Conservation (phyloP, 1,284 basidiomycete genomes). For the Ustilago sp. region DNA sequence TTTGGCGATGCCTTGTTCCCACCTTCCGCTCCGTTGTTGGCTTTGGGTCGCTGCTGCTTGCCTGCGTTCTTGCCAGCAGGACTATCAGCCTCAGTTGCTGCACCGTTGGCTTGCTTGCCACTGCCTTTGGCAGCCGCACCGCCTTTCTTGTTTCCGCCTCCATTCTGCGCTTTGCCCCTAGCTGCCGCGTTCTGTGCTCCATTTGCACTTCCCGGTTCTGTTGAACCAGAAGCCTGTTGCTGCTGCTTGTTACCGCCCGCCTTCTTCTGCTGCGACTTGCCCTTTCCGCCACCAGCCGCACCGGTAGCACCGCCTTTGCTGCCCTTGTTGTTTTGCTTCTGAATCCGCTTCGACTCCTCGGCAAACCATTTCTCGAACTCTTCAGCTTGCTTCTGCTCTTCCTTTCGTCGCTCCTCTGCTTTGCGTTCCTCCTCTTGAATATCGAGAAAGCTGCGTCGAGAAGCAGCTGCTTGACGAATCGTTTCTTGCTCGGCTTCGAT, state of each 20-base stretch:
- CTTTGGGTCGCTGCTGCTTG: constrained; percentile 3
- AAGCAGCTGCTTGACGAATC: constrained; percentile 35
- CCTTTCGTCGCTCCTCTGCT: constrained; percentile 52
- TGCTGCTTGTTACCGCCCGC: constrained; percentile 20
- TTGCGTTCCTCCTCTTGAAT: constrained; percentile 61
- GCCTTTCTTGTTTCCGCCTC: constrained; percentile 26
- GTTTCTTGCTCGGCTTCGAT: constrained; percentile 38
- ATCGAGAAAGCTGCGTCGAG: constrained; percentile 59
- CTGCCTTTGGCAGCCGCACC: background rate
- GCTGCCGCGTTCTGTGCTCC: constrained; percentile 7
- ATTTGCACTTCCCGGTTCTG: constrained; percentile 5
- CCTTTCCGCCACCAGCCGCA: constrained; percentile 20
- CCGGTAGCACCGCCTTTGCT: constrained; percentile 7
- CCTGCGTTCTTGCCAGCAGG: background rate
- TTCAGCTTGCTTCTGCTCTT: constrained; percentile 57
- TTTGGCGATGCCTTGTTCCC: constrained; percentile 16
- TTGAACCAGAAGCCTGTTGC: constrained; percentile 13
- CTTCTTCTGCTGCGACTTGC: constrained; percentile 34
- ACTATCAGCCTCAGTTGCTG: background rate
- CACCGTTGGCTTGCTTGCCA: constrained; percentile 25
- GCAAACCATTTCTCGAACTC: constrained; percentile 68
- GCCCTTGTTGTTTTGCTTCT: constrained; percentile 43
- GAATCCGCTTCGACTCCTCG: constrained; percentile 62
- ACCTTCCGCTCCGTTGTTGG: constrained; percentile 1
- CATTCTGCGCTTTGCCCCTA: constrained; percentile 22